These are phyloP conservation scores for Boechera divaricarpa DNA, from an alignment of 345 rosid species.

Conservation along the genomic window DNA sequence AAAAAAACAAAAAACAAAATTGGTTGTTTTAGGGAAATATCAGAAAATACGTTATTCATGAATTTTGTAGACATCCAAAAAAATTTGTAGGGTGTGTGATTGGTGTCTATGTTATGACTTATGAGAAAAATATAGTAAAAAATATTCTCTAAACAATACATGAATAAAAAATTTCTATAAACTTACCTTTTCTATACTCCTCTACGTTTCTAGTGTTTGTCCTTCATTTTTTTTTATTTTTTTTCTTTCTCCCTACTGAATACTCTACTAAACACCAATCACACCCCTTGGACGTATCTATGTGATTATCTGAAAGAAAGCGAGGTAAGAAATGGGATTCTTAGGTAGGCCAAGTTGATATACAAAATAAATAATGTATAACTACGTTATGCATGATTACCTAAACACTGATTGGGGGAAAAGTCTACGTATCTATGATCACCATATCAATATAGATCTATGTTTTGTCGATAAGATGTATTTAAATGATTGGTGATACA, in stretches of 20 bases:
- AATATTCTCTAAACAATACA: too few relatives aligned
- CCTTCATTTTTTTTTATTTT: too few relatives aligned
- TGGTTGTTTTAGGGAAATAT: too few relatives aligned
- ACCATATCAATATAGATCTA: not conserved
- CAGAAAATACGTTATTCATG: too few relatives aligned
- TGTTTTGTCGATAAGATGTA: too few relatives aligned
- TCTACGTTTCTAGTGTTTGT: not conserved
- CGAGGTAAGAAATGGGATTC: not conserved
- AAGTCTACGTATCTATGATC: not conserved
- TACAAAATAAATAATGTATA: not conserved
- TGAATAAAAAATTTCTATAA: not conserved
- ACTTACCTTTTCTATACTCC: not conserved
- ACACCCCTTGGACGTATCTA: not conserved
- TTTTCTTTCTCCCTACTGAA: not conserved
- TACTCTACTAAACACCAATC: constrained; percentile 9
- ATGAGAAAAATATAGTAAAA: too few relatives aligned
- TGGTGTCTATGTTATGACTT: too few relatives aligned
- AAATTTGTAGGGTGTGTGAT: too few relatives aligned
- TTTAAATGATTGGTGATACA: too few relatives aligned
- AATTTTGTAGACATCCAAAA: too few relatives aligned
- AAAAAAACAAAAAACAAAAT: too few relatives aligned
- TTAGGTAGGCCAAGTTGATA: not conserved
- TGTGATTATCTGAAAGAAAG: not conserved
- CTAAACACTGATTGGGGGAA: not conserved
- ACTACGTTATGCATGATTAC: not conserved